Evolutionary conservation across 768 basidiomycete genomes (phyloP).

Genomic region (Auricularia sp.): DNA sequence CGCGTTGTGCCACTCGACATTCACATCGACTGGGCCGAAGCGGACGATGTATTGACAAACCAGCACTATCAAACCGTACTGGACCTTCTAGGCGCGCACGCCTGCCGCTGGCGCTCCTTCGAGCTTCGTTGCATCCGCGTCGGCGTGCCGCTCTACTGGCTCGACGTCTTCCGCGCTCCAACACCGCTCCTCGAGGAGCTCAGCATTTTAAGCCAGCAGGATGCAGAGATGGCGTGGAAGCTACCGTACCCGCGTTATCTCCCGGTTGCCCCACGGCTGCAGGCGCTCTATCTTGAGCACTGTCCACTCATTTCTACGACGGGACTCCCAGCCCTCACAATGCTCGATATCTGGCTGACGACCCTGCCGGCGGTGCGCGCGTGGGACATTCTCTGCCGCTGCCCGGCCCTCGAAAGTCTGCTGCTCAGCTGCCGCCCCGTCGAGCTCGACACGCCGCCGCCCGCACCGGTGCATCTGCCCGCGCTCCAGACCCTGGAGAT

Average conservation of each 20-base stretch:
- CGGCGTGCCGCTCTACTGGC: neutral
- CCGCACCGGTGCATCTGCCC: neutral
- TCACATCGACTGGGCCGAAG: neutral
- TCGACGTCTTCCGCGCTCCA: slow-evolving; percentile 1
- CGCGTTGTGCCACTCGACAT: neutral
- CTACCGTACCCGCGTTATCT: neutral
- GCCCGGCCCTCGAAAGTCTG: neutral
- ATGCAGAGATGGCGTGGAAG: neutral
- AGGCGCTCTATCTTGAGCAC: neutral
- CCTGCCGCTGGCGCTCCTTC: neutral
- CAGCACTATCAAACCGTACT: neutral
- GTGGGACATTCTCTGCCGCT: neutral
- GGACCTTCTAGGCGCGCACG: neutral
- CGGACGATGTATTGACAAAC: neutral
- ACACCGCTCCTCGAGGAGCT: neutral
- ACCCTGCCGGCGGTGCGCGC: neutral
- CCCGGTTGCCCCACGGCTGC: neutral
- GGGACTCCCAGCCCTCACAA: neutral
- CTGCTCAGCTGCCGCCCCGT: neutral
- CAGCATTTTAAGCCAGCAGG: neutral
- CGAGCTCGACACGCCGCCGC: neutral
- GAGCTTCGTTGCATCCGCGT: neutral
- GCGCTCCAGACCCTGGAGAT: neutral
- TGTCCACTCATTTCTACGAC: neutral
- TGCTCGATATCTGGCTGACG: neutral